Conservation (phyloP, 208 protist species). For the Trypanosoma grayi region DNA sequence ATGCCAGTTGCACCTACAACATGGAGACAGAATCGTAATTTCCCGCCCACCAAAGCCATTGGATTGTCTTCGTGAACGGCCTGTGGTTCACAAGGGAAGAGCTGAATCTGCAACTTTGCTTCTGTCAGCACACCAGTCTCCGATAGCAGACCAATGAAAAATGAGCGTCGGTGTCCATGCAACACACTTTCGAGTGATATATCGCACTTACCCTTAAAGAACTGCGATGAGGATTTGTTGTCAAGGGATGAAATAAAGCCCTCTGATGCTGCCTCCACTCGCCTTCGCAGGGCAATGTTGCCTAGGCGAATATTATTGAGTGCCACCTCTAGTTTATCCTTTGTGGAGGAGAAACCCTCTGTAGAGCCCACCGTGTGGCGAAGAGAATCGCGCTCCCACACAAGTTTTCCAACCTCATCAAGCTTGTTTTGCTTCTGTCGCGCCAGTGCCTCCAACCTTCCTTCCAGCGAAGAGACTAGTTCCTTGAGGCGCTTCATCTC, state of each 20-base stretch:
- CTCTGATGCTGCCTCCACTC: constrained; percentile 46
- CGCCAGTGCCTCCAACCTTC: constrained; percentile 37
- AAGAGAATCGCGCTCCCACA: constrained; percentile 51
- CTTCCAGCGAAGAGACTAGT: constrained; percentile 44
- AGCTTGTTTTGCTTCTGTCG: constrained; percentile 31
- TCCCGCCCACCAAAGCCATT: constrained; percentile 36
- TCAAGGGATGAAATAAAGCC: constrained; percentile 42
- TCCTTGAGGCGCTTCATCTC: constrained; percentile 75
- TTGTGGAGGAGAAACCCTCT: constrained; percentile 6
- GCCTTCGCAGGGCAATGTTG: constrained; percentile 56
- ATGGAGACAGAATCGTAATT: constrained; percentile 61
- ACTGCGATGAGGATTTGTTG: constrained; percentile 43
- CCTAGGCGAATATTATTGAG: constrained; percentile 43
- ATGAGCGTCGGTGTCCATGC: constrained; percentile 33
- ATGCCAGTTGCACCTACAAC: constrained; percentile 62
- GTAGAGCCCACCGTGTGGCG: constrained; percentile 30
- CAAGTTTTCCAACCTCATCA: constrained; percentile 31
- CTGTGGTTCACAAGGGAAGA: constrained; percentile 42
- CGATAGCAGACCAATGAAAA: constrained; percentile 34
- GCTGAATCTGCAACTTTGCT: constrained; percentile 46
- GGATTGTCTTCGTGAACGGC: constrained; percentile 20
- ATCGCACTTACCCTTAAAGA: constrained; percentile 62
- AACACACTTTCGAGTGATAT: constrained; percentile 55
- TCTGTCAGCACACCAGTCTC: constrained; percentile 42
- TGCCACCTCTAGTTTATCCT: constrained; percentile 28